These are phyloP conservation scores for Citrus sp. DNA, from an alignment of 345 rosid genomes.

Conservation along the genomic window DNA sequence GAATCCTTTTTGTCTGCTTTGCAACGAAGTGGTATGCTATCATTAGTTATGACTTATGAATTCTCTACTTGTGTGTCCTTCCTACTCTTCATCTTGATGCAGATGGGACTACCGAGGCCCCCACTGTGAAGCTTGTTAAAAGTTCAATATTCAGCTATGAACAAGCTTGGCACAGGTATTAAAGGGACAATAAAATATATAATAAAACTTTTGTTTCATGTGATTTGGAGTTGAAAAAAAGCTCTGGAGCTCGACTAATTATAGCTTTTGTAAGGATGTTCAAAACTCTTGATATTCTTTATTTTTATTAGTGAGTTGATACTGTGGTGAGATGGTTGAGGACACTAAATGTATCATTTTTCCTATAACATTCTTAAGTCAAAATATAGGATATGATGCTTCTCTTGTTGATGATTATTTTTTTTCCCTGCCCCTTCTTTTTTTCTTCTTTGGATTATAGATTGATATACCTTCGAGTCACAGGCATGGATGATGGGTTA, in stretches of 20 bases:
- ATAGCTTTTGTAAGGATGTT: not conserved
- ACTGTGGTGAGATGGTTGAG: conserved; percentile 9
- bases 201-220: conserved; percentile 1
- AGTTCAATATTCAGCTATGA: conserved; percentile 95
- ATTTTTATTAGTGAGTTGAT: not conserved
- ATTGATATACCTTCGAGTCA: conserved; percentile 81
- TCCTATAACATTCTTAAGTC: not conserved
- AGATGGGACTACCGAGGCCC: conserved; percentile 64
- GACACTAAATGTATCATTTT: not conserved
- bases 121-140: conserved; percentile 71
- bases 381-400: not conserved
- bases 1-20: conserved; percentile 81
- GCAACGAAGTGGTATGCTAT: conserved; percentile 62
- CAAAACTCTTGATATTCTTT: not conserved
- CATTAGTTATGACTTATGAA: conserved; percentile 11
- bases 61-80: conserved; percentile 16
- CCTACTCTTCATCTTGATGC: conserved; percentile 32
- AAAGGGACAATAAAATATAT: conserved; percentile 6
- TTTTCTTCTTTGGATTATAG: conserved; percentile 38
- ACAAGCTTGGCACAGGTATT: conserved; percentile 98
- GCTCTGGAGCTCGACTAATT: not conserved
- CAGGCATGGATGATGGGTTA: conserved; percentile 92
- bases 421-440: not conserved
- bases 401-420: not conserved
- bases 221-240: not conserved